Percentiles rank a stretch among this genome's conserved stretches.
phyloP scores from a whole-genome alignment of 2,329 filamentous ascomycete genomes.

The Daldinia sp. region DNA sequence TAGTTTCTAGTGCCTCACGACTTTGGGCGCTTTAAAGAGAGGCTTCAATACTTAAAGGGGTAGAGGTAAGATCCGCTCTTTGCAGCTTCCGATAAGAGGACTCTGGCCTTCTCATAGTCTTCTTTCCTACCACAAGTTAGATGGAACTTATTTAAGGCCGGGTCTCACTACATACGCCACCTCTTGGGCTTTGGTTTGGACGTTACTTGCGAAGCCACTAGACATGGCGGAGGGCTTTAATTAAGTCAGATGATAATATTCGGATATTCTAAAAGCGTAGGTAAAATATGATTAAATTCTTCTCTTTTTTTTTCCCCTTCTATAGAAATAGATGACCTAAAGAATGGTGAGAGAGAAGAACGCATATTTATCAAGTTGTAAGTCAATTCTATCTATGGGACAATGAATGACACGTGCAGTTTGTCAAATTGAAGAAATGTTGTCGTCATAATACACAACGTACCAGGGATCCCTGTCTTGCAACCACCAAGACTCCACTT shows the following conservation, averaged over 20 bases:
- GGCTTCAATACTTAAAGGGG: slow-evolving; percentile 72
- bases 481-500: slow-evolving; percentile 22
- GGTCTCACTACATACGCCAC: slow-evolving; percentile 60
- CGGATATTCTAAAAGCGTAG: too few species aligned
- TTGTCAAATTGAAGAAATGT: slow-evolving; percentile 24
- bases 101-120: slow-evolving; percentile 76
- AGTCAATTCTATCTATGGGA: neutral
- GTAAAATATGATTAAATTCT: too few species aligned
- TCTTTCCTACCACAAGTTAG: slow-evolving; percentile 64
- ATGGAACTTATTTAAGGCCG: neutral
- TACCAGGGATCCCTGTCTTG: neutral
- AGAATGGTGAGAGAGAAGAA: neutral
- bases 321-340: neutral
- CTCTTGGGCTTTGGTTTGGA: slow-evolving; percentile 62
- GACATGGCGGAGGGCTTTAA: slow-evolving; percentile 40
- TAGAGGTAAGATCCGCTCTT: slow-evolving; percentile 86
- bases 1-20: slow-evolving; percentile 4
- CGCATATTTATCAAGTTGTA: neutral
- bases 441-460: slow-evolving; percentile 32
- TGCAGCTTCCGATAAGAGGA: slow-evolving; percentile 75
- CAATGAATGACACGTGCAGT: slow-evolving; percentile 21
- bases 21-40: neutral
- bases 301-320: too few species aligned
- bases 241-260: neutral
- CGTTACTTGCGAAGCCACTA: slow-evolving; percentile 43